Evolutionary conservation across 1,284 basidiomycete genomes (phyloP).

Genomic region (Afroboletus lepidellus): DNA sequence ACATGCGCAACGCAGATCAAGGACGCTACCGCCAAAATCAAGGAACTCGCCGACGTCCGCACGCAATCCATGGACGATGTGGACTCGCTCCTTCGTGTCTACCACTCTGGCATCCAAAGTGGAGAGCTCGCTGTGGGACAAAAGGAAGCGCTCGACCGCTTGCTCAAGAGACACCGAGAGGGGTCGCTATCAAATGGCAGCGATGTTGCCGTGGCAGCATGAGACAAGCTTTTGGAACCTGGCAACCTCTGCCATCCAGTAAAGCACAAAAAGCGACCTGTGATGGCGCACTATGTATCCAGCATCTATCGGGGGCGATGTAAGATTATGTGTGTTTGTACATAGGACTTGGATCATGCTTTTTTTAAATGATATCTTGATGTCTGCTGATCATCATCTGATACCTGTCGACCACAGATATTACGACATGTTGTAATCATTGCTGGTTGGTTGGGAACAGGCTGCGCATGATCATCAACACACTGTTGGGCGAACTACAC

Average conservation of each 20-base stretch:
- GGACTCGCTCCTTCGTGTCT: slow-evolving; percentile 93
- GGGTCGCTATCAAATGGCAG: slow-evolving; percentile 22
- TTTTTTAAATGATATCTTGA: background rate
- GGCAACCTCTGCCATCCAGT: background rate
- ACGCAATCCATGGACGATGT: slow-evolving; percentile 99
- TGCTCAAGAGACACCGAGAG: slow-evolving; percentile 74
- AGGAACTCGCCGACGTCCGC: slow-evolving; percentile 97
- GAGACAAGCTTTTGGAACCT: background rate
- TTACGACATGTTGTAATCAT: background rate
- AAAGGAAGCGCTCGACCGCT: slow-evolving; percentile 80
- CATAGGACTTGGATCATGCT: background rate
- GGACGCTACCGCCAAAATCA: slow-evolving; percentile 99
- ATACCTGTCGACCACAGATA: background rate
- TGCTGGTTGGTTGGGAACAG: background rate
- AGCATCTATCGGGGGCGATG: slow-evolving; percentile 8
- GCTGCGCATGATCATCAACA: background rate
- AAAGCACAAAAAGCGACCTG: slow-evolving; percentile 22
- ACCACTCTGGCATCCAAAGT: slow-evolving; percentile 86
- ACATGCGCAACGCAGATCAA: slow-evolving; percentile 62
- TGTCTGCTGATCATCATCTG: background rate
- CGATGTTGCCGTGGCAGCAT: slow-evolving; percentile 12
- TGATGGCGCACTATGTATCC: slow-evolving; percentile 13
- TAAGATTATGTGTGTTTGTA: slow-evolving; percentile 7
- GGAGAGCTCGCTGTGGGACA: slow-evolving; percentile 87
- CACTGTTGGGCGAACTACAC: background rate